phyloP scores from a whole-genome alignment of 768 basidiomycete genomes.

The Phanerodontia chrysosporium region DNA sequence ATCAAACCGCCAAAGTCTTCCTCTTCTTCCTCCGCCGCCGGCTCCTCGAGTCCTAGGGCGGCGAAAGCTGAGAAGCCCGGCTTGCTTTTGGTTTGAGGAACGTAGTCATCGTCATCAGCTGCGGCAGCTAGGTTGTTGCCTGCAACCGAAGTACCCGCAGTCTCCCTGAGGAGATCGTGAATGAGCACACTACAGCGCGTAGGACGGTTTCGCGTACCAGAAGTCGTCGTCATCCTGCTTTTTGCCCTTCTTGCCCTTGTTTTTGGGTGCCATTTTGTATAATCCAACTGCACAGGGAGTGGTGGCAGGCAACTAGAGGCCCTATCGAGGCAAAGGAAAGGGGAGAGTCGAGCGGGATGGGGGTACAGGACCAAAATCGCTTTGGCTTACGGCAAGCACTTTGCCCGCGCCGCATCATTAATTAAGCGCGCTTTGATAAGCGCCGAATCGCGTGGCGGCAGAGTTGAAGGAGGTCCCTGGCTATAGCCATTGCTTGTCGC shows the following conservation, averaged over 20 bases:
- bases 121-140: constrained; percentile 34
- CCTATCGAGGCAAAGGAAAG: background rate
- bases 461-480: too few species aligned
- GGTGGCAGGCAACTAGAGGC: background rate
- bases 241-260: constrained; percentile 87
- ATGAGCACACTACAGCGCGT: background rate
- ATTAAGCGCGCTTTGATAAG: background rate
- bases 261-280: constrained; percentile 53
- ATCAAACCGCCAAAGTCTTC: constrained; percentile 74
- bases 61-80: constrained; percentile 50
- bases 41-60: constrained; percentile 40
- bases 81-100: constrained; percentile 22
- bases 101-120: constrained; percentile 36
- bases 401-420: background rate
- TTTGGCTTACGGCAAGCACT: background rate
- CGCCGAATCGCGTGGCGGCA: background rate
- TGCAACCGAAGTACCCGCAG: constrained; percentile 53
- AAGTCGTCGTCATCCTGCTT: constrained; percentile 76
- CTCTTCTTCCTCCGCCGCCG: constrained; percentile 44
- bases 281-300: background rate
- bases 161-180: constrained; percentile 45
- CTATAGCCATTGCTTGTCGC: background rate
- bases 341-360: background rate
- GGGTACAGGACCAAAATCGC: background rate
- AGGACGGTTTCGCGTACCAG: constrained; percentile 49